A percentile compares a stretch with the other conserved stretches of the same genome.
These are phyloP conservation scores for Saccharomycopsis oosterbeekiorum DNA, from an alignment of 805 yeast species.

Conservation along the genomic window DNA sequence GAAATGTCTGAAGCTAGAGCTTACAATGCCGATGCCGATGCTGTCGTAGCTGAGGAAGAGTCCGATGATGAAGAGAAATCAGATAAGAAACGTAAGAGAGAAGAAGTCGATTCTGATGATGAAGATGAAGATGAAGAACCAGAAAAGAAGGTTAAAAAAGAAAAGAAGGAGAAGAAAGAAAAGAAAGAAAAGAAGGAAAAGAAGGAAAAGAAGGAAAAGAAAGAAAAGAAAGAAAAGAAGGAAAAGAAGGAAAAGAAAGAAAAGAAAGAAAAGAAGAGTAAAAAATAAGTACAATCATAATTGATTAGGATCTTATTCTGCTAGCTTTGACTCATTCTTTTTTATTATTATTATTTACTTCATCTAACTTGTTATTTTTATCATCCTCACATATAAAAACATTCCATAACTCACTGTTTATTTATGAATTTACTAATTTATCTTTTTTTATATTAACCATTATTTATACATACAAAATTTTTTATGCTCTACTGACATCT, in stretches of 20 bases:
- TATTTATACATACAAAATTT: background rate
- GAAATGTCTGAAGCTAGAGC: constrained; percentile 77
- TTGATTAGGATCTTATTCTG: background rate
- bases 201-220: constrained; percentile 13
- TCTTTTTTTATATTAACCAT: background rate
- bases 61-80: constrained; percentile 29
- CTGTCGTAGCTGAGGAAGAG: constrained; percentile 37
- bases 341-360: background rate
- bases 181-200: constrained; percentile 11
- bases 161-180: constrained; percentile 22
- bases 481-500: background rate
- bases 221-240: constrained; percentile 12
- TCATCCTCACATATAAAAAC: background rate
- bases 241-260: constrained; percentile 13
- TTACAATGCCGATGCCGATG: constrained; percentile 93
- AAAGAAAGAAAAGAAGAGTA: constrained; percentile 10
- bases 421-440: background rate
- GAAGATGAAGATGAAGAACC: constrained; percentile 24
- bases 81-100: constrained; percentile 24
- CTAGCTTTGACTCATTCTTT: background rate
- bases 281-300: background rate
- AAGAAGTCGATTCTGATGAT: constrained; percentile 28
- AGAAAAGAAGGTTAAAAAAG: constrained; percentile 26
- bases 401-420: background rate
- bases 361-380: background rate